These are phyloP conservation scores for Raffaelea ambrosiae DNA, from an alignment of 2,329 filamentous ascomycete genomes.

Conservation along the genomic window DNA sequence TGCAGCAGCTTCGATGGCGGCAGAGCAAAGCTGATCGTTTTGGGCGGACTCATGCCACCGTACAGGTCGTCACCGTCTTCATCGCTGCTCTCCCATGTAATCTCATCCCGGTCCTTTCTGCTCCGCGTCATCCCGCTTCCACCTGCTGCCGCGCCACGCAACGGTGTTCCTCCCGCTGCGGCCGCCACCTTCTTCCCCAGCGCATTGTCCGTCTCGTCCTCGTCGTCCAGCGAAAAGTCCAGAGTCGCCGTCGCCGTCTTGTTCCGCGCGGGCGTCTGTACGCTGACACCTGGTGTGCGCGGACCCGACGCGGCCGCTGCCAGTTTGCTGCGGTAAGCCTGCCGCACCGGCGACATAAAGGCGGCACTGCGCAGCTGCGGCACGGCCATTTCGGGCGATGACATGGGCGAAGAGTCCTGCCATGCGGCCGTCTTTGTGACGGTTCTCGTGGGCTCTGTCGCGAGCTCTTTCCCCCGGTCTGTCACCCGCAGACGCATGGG, in stretches of 20 bases:
- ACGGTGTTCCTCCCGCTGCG: background rate
- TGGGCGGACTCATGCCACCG: conserved; percentile 78
- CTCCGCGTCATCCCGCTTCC: conserved; percentile 16
- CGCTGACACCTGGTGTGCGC: conserved; percentile 74
- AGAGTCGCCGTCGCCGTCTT: conserved; percentile 36
- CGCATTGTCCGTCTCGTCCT: background rate
- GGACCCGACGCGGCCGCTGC: conserved; percentile 38
- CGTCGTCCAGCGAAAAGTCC: conserved; percentile 27
- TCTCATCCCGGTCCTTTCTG: conserved; percentile 38
- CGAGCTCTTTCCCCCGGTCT: conserved; percentile 17
- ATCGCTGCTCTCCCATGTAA: conserved; percentile 68
- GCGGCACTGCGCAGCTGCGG: conserved; percentile 79
- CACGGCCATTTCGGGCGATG: conserved; percentile 68
- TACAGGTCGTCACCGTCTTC: conserved; percentile 54
- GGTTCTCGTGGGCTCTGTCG: conserved; percentile 13
- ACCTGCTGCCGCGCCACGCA: conserved; percentile 5
- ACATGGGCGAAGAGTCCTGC: conserved; percentile 51
- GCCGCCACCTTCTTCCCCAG: background rate
- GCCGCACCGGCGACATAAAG: conserved; percentile 64
- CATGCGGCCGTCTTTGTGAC: conserved; percentile 24
- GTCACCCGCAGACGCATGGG: conserved; percentile 33
- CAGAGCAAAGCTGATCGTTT: conserved; percentile 81
- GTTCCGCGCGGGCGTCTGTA: conserved; percentile 62
- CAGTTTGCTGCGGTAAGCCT: conserved; percentile 31
- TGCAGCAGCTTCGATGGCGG: conserved; percentile 70